phyloP scores from a whole-genome alignment of 331 rosid genomes.

The Spiraea crenata region DNA sequence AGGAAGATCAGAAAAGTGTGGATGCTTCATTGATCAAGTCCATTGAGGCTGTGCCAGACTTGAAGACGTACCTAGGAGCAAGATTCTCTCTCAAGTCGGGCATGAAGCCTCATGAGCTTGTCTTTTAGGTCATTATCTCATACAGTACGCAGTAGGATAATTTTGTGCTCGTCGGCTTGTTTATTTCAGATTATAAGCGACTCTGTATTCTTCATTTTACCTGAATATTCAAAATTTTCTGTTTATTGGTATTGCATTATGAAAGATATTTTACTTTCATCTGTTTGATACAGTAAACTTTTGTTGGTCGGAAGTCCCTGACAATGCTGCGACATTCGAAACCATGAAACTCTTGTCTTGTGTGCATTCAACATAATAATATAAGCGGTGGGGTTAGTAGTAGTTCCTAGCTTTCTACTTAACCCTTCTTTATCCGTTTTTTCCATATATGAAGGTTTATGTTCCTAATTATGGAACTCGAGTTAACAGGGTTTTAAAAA shows the following conservation, averaged over 20 bases:
- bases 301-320: no score
- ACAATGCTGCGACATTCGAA: no score
- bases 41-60: conserved; percentile 52
- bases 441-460: no score
- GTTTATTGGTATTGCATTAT: background rate
- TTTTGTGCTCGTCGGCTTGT: background rate
- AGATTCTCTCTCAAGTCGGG: conserved; percentile 71
- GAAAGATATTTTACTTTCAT: background rate
- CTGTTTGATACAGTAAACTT: background rate
- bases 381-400: no score
- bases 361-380: no score
- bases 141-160: conserved; percentile 11
- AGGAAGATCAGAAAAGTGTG: conserved; percentile 63
- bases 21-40: conserved; percentile 46
- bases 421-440: no score
- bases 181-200: background rate
- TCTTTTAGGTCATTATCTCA: conserved; percentile 29
- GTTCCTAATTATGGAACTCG: no score
- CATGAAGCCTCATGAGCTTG: conserved; percentile 67
- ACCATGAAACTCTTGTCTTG: no score
- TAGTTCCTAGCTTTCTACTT: no score
- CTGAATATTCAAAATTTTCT: background rate
- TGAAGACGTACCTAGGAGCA: conserved; percentile 62
- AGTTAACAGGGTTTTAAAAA: no score
- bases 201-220: background rate